Percentiles rank a stretch among this genome's conserved stretches.
phyloP scores from a whole-genome alignment of 257 asterid species.

The Salvia splendens region DNA sequence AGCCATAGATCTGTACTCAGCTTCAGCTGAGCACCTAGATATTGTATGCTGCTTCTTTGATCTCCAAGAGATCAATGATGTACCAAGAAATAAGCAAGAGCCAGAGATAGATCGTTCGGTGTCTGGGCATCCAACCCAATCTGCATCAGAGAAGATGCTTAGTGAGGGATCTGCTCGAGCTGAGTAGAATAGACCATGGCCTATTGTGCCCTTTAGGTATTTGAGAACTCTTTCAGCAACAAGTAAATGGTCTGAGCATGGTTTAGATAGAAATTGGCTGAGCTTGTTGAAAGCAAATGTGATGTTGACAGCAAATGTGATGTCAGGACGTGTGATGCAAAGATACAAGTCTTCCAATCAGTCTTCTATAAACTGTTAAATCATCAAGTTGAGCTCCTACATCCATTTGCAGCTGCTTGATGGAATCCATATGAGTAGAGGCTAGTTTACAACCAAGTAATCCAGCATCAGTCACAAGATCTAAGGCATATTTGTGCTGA shows the following conservation, averaged over 20 bases:
- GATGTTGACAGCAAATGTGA: neutral
- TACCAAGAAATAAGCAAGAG: too few species aligned
- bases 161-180: too few species aligned
- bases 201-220: neutral
- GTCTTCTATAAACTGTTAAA: too few species aligned
- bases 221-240: neutral
- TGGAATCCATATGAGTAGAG: neutral
- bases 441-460: neutral
- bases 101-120: too few species aligned
- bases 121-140: neutral
- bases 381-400: too few species aligned
- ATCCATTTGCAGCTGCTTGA: neutral
- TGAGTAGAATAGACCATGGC: neutral
- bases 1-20: too few species aligned
- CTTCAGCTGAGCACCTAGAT: too few species aligned
- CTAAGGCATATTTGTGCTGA: too few species aligned
- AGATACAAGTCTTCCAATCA: too few species aligned
- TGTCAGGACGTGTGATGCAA: neutral
- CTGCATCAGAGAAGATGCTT: neutral
- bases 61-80: too few species aligned
- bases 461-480: too few species aligned
- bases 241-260: neutral
- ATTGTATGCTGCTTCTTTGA: too few species aligned
- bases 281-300: neutral
- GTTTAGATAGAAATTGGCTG: neutral